Base-by-base conservation (phyloP, 345 rosid species). In the Hypericum androsaemum region DNA sequence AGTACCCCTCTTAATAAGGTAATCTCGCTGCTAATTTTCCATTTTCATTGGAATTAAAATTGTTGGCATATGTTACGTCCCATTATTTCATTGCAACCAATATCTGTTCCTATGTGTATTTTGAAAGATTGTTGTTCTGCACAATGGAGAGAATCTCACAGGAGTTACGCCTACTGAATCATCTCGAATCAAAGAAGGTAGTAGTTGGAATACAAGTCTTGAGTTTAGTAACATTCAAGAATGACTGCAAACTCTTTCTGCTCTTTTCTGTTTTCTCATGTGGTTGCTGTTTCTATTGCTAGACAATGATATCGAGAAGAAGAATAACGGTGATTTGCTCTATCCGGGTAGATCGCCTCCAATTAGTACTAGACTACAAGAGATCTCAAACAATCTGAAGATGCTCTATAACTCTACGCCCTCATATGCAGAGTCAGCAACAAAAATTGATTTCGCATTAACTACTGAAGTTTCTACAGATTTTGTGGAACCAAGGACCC, bases 321-420 rank as follows among this genome's bases (percentile, higher is more conserved):
- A 80, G 66, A 84, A 80, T 68, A 64, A 52, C 7, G 22, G 14
- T 51, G 28, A 43, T 22, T 41, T 70, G 12, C 57, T 60, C 52
- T 61, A 76, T 22, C 58, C 55, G 57, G 64, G 46, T 58, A 48
- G 42, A 48, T 80, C 88, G 35, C 90, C 90, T 17, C 84, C 80
- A 1, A 59, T 84, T 13, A 76, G 80, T 63, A 44, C 67, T 39
- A 71, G 69, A 39, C 63, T 88, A 50, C 77, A 66, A 38, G 81
- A 80, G 52, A 17, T 84, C 55, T 74, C 84, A 5, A 82, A 74
- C 51, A 75, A 47, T 53, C 40, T 84, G 77, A 84, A 80, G 65
- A 61, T 58, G 3, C 55, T 88, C 13, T 67, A 55, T 53, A 66
- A 73, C 38, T 67, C 77, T 42, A 63, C 72, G 28, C 66, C 78